Conservation (phyloP, 306 rosid species). For the Citrullus colocynthis region DNA sequence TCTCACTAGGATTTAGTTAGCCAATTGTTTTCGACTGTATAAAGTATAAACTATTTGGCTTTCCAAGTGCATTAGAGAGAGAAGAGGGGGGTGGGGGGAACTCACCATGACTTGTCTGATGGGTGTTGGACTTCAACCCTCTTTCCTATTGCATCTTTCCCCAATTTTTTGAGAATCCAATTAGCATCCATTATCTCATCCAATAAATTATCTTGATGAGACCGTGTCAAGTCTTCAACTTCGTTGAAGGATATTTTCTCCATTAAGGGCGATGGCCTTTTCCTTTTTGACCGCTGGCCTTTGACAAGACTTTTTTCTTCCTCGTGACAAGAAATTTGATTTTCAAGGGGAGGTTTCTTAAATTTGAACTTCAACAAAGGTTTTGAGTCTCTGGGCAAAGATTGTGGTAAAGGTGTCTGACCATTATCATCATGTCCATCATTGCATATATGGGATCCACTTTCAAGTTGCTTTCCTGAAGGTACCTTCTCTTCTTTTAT, state of each 20-base stretch:
- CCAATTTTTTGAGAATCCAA: constrained; percentile 91
- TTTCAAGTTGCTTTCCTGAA: constrained; percentile 47
- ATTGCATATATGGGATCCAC: constrained; percentile 28
- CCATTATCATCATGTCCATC: constrained; percentile 33
- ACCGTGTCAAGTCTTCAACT: constrained; percentile 30
- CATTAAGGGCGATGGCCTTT: constrained; percentile 61
- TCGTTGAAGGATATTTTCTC: constrained; percentile 46
- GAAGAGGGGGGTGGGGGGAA: not conserved
- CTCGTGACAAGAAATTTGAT: constrained; percentile 52
- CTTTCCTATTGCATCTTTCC: constrained; percentile 92
- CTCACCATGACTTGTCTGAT: constrained; percentile 81
- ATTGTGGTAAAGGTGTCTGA: constrained; percentile 31
- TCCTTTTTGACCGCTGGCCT: constrained; percentile 95
- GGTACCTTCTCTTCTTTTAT: constrained; percentile 31
- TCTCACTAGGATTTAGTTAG: not conserved
- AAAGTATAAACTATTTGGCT: no score
- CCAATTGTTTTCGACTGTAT: not conserved
- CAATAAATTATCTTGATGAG: constrained; percentile 42
- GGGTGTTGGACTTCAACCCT: constrained; percentile 90
- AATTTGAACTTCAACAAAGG: constrained; percentile 71
- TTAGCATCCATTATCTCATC: constrained; percentile 90
- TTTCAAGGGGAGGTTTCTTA: constrained; percentile 57
- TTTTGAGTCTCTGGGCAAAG: constrained; percentile 66
- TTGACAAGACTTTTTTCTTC: constrained; percentile 68
- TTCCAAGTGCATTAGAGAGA: not conserved